These are phyloP conservation scores for Fonsecaea pugnacius DNA, from an alignment of 2,329 filamentous ascomycete species.

Conservation along the genomic window DNA sequence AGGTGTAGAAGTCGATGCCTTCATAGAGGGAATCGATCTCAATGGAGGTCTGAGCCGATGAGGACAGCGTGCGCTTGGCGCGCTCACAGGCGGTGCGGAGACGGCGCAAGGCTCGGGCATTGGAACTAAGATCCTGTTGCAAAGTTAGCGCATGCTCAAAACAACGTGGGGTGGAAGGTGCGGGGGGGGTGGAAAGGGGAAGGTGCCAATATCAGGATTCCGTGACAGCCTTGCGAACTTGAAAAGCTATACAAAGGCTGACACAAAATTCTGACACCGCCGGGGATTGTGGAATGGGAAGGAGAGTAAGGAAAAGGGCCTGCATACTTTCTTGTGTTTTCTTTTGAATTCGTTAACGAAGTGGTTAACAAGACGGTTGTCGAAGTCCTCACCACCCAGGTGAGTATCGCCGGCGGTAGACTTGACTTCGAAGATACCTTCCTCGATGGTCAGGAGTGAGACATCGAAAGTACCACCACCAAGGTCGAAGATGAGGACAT, in stretches of 20 bases:
- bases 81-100: conserved; percentile 98
- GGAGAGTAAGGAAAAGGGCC: background rate
- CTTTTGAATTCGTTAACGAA: conserved; percentile 93
- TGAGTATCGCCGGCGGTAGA: conserved; percentile 97
- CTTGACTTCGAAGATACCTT: conserved; percentile 99
- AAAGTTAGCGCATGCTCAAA: background rate
- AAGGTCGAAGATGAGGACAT: conserved; percentile 99
- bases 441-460: conserved; percentile 96
- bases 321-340: conserved; percentile 68
- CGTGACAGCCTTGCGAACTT: background rate
- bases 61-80: conserved; percentile 98
- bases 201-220: background rate
- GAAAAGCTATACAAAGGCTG: background rate
- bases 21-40: conserved; percentile 99
- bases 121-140: conserved; percentile 68
- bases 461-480: conserved; percentile 99
- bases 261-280: background rate
- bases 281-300: background rate
- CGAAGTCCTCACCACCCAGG: conserved; percentile 94
- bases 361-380: conserved; percentile 91
- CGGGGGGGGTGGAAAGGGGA: no score
- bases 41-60: conserved; percentile 94
- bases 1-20: conserved; percentile 94
- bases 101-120: conserved; percentile 90
- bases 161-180: background rate